Percentiles rank a stretch among this genome's conserved stretches.
Evolutionary conservation across 2,329 filamentous ascomycete genomes (phyloP).

Genomic region (Dissoconium aciculare): DNA sequence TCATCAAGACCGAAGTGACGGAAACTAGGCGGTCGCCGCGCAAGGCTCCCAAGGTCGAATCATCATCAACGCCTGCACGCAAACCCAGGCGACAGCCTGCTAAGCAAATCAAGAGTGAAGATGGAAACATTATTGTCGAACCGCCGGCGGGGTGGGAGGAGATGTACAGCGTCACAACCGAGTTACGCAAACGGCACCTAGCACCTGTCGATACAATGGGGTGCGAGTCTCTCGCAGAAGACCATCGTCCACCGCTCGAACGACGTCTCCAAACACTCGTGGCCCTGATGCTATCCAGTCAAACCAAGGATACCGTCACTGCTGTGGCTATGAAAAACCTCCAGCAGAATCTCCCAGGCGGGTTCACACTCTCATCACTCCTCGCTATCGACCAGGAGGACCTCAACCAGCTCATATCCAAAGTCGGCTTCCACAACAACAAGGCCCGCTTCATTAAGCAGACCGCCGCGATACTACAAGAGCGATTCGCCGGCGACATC

Average conservation of each 20-base stretch:
- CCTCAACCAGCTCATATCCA: conserved; percentile 61
- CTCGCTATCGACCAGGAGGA: conserved; percentile 51
- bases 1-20: conserved; percentile 5
- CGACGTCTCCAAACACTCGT: conserved; percentile 76
- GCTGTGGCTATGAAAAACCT: conserved; percentile 67
- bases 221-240: conserved; percentile 60
- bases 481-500: conserved; percentile 60
- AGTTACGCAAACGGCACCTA: conserved; percentile 56
- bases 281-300: conserved; percentile 76
- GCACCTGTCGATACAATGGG: conserved; percentile 97
- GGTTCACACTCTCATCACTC: conserved; percentile 62
- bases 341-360: conserved; percentile 54
- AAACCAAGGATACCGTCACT: conserved; percentile 87
- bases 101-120: conserved; percentile 21
- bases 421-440: conserved; percentile 88
- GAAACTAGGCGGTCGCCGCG: conserved; percentile 17
- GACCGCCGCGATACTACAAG: conserved; percentile 55
- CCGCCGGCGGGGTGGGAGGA: conserved; percentile 71
- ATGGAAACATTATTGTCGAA: conserved; percentile 15
- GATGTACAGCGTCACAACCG: conserved; percentile 61
- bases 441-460: conserved; percentile 63
- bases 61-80: conserved; percentile 5
- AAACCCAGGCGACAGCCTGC: conserved; percentile 19
- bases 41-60: conserved; percentile 16
- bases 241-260: conserved; percentile 35